phyloP scores from a whole-genome alignment of 768 basidiomycete genomes.

The Suillus paluster region DNA sequence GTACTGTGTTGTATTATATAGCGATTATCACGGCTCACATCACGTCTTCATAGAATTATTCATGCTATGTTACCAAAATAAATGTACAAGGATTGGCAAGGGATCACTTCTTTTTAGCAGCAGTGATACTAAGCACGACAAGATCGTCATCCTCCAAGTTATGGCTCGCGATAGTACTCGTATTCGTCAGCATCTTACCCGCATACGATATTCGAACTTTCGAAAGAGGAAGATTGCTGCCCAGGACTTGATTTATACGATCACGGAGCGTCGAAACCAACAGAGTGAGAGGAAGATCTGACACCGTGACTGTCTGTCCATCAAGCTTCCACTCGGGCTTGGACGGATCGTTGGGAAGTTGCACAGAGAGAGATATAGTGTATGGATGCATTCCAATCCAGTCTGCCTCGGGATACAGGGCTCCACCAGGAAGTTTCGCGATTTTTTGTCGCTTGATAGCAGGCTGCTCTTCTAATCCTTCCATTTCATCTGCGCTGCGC shows the following conservation, averaged over 20 bases:
- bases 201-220: constrained; percentile 79
- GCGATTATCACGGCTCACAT: background rate
- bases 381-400: constrained; percentile 94
- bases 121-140: constrained; percentile 76
- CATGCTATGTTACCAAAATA: constrained; percentile 2
- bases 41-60: constrained; percentile 10
- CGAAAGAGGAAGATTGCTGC: constrained; percentile 79
- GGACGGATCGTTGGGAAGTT: constrained; percentile 79
- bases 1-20: background rate
- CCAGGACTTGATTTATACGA: constrained; percentile 78
- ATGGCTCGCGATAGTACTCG: constrained; percentile 80
- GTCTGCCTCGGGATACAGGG: constrained; percentile 83
- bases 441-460: constrained; percentile 89
- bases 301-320: constrained; percentile 75
- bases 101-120: constrained; percentile 70
- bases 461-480: constrained; percentile 68
- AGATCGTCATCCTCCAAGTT: constrained; percentile 93
- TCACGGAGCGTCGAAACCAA: constrained; percentile 91
- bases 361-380: constrained; percentile 83
- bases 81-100: constrained; percentile 1
- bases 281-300: constrained; percentile 82
- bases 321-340: constrained; percentile 95
- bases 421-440: constrained; percentile 83
- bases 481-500: constrained; percentile 83
- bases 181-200: constrained; percentile 88